Evolutionary conservation across 2,329 filamentous ascomycete genomes (phyloP).

Genomic region (Botryotinia narcissicola): DNA sequence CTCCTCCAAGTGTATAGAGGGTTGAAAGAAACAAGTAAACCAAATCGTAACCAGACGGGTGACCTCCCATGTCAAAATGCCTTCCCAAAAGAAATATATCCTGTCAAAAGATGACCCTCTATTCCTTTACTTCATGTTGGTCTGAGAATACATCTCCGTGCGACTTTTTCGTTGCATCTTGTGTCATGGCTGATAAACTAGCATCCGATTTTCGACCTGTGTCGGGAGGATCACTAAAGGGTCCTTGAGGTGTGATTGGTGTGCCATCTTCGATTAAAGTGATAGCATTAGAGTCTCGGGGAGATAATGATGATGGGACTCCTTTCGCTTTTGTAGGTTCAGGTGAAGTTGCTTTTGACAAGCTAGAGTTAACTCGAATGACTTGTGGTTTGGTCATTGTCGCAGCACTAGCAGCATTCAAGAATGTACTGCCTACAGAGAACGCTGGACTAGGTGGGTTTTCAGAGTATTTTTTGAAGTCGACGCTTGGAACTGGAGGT

Average conservation of each 20-base stretch:
- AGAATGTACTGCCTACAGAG: constrained; percentile 65
- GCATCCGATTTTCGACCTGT: constrained; percentile 42
- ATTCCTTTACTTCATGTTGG: constrained; percentile 54
- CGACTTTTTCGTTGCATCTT: constrained; percentile 46
- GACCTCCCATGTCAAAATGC: neutral
- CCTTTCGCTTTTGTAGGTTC: neutral
- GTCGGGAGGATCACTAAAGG: constrained; percentile 56
- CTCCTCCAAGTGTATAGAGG: neutral
- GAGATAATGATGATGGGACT: constrained; percentile 21
- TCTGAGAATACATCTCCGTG: constrained; percentile 55
- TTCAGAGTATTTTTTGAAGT: constrained; percentile 57
- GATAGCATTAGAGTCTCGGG: constrained; percentile 45
- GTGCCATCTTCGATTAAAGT: constrained; percentile 54
- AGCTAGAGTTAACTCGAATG: constrained; percentile 50
- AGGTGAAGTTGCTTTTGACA: neutral
- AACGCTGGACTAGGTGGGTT: constrained; percentile 58
- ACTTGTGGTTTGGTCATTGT: constrained; percentile 59
- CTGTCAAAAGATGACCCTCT: constrained; percentile 3
- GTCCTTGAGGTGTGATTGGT: constrained; percentile 52
- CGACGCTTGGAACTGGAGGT: constrained; percentile 72
- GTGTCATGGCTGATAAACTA: constrained; percentile 55
- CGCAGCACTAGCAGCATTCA: constrained; percentile 60
- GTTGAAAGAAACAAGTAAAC: constrained; percentile 3
- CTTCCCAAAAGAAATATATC: neutral
- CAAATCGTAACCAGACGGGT: constrained; percentile 16